Evolutionary conservation across 108 stramenopile genomes (phyloP).

Genomic region (Aurantiochytrium sp.): DNA sequence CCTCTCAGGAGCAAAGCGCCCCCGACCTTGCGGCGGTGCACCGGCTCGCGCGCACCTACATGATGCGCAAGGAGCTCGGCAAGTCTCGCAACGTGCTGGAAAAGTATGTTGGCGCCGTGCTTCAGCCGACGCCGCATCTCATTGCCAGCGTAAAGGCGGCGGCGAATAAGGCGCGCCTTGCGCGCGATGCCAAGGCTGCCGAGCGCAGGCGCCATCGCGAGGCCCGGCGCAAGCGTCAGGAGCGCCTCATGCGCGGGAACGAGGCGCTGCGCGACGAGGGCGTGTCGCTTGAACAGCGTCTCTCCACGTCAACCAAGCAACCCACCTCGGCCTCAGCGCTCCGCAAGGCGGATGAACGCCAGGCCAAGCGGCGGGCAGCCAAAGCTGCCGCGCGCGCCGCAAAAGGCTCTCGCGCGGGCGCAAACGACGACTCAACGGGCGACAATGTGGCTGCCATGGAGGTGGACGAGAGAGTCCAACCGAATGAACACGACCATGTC

Average conservation of each 20-base stretch:
- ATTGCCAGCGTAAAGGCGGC: neutral
- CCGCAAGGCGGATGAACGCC: too few relatives aligned
- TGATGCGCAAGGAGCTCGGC: neutral
- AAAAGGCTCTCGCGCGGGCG: neutral
- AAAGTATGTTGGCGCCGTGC: neutral
- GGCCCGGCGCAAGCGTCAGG: neutral
- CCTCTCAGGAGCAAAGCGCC: neutral
- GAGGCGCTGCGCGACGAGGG: neutral
- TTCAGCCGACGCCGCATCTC: neutral
- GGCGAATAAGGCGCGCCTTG: neutral
- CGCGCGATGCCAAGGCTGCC: neutral
- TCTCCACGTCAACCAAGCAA: too few relatives aligned
- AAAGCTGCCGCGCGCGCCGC: too few relatives aligned
- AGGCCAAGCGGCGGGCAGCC: too few relatives aligned
- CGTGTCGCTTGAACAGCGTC: neutral
- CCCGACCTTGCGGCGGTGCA: neutral
- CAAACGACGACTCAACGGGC: too few relatives aligned
- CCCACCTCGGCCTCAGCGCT: too few relatives aligned
- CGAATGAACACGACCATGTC: too few relatives aligned
- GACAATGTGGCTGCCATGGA: too few relatives aligned
- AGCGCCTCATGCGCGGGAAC: neutral
- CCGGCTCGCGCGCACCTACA: neutral
- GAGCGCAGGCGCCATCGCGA: neutral
- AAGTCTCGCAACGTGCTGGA: neutral
- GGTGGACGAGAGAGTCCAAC: too few relatives aligned